Base-by-base conservation (phyloP, 2,329 filamentous ascomycete species). In the Dothiorella sarmentorum region DNA sequence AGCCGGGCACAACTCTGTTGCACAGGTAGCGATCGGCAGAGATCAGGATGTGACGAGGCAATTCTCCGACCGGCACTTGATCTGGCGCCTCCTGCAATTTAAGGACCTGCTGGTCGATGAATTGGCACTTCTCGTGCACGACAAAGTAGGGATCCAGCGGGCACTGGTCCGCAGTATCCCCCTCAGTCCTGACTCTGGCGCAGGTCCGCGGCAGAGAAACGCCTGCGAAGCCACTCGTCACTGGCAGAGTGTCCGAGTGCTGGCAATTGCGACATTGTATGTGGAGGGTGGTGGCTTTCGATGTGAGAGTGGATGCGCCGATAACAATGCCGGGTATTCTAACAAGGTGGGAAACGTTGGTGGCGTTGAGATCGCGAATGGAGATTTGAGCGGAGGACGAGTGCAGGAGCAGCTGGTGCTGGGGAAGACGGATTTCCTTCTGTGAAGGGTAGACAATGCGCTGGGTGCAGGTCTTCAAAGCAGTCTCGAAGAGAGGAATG, bases 41-140 rank as follows among this genome's bases (percentile, higher is more conserved):
- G 61, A 99, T 90, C 62, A 97, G 83, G 44, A 99, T 95, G 67
- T 99, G 94, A 40, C 94, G 84, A 3, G 94, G 94, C 51, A 99
- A 78, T 75, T 99, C 94, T 77, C 94, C 94, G 1, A 99, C 94
- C 0, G 94, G 94, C 0, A 99, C 94, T 73, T 97, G 91, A 69
- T 99, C 94, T 1, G 94, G 94, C 0, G 93, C 94, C 75, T 99
- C 94, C 71, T 99, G 94, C 17, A 99, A 84, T 74, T 99, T 99
- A 71, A 99, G 88, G 61, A 99, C 90, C 73, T 99, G 94, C 74
- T 99, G 94, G 69, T 99, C 94, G 67, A 97, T 92, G 71, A 99
- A 99, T 63, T 86, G 85, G 35, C 90, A 96, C 72, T 89, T 91
- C 74, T 99, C 94, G 71, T 99, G 94, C 60, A 94, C 82, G 59